Base-by-base conservation (phyloP, 768 basidiomycete species). In the Lepiota brunneoincarnata region DNA sequence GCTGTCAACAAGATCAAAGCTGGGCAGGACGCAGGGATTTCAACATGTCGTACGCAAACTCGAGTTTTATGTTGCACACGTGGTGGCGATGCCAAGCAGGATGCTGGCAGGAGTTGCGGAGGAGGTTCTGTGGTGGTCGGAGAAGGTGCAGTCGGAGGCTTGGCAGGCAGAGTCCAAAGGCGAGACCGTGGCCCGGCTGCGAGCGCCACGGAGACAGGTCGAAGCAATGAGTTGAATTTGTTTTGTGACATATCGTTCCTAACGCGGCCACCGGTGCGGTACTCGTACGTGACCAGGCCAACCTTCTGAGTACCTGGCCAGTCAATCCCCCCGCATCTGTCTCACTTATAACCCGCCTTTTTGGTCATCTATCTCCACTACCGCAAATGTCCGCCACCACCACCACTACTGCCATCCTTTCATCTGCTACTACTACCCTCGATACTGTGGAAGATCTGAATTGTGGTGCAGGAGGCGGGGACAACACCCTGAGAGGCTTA, bases 1-100 rank as follows among this genome's bases (percentile, higher is more conserved):
- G 28, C 21, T 18, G 10, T 18, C 15, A 31, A 34, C 34, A 4
- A 14, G 12, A 31, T 17, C 20, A 20, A 43, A 40, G 23, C 26
- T 15, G 24, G 15, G 17, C 12, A 37, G 34, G 20, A 14, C 21
- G 18, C 38, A 14, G 41, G 38, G 26, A 4, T 48, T 47, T 36
- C 73, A 70, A 47, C 79, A 79, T 59, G 66, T 81, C 45, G 65
- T 73, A 7, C 81, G 81, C 59, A 92, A 90, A 69, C 59, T 91
- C 21, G 66, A 74, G 12, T 92, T 86, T 68, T 92, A 91, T 58
- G 81, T 81, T 4, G 86, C 84, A 6, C 80, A 86, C 59, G 64
- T 84, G 6, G 55, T 80, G 18, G 73, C 79, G 0, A 77, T 72
- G n/a, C 79, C 86, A 1, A 60, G 72, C 38, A 57, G 60, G 3